phyloP scores from a whole-genome alignment of 2,329 filamentous ascomycete species.

The Aspergillus candidus region DNA sequence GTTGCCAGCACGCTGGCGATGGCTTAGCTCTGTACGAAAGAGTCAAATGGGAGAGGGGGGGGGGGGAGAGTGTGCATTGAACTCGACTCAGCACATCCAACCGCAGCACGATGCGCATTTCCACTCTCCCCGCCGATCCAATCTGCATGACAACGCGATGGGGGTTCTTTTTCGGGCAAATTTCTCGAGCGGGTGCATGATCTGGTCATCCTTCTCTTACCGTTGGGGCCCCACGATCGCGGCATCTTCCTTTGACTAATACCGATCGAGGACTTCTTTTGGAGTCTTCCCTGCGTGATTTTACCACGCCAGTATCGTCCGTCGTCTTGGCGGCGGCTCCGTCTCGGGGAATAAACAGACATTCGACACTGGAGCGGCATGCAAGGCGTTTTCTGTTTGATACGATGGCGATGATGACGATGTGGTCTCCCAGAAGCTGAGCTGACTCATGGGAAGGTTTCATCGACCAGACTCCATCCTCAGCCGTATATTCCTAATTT shows the following conservation, averaged over 20 bases:
- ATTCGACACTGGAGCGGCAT: too few relatives aligned
- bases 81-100: neutral
- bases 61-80: neutral
- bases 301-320: constrained; percentile 6
- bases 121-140: too few relatives aligned
- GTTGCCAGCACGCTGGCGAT: constrained; percentile 20
- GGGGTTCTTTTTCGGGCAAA: too few relatives aligned
- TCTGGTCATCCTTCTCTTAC: too few relatives aligned
- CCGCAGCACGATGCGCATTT: neutral
- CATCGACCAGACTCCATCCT: too few relatives aligned
- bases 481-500: constrained; percentile 2
- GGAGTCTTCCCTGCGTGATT: constrained; percentile 9
- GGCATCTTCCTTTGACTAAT: neutral
- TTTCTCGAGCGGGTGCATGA: too few relatives aligned
- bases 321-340: constrained; percentile 11
- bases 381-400: neutral
- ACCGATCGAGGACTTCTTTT: neutral
- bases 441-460: too few relatives aligned
- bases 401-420: neutral
- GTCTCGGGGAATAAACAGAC: constrained; percentile 4
- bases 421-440: neutral
- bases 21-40: constrained; percentile 10
- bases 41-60: constrained; percentile 4
- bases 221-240: neutral
- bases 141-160: too few relatives aligned